Evolutionary conservation across 2,329 filamentous ascomycete species (phyloP).

Genomic region (Exophiala lecanii-corni): DNA sequence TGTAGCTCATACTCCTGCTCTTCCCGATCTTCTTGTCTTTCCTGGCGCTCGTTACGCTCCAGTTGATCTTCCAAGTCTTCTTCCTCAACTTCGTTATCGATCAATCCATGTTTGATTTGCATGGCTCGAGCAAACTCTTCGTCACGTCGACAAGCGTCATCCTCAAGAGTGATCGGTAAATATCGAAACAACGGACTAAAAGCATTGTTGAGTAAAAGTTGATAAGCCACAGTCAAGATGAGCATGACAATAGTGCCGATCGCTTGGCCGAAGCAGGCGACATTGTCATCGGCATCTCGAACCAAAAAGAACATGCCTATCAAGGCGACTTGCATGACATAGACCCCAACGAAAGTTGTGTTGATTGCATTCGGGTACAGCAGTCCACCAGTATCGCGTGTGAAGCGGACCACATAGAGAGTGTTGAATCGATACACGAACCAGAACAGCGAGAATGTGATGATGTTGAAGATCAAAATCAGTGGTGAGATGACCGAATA

Average conservation of each 20-base stretch:
- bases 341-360: slow-evolving; percentile 89
- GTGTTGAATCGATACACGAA: slow-evolving; percentile 95
- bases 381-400: slow-evolving; percentile 84
- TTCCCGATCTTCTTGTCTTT: slow-evolving; percentile 34
- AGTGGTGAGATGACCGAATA: slow-evolving; percentile 86
- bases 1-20: slow-evolving; percentile 49
- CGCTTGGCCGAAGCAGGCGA: slow-evolving; percentile 68
- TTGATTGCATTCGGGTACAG: slow-evolving; percentile 91
- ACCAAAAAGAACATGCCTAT: slow-evolving; percentile 86
- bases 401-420: slow-evolving; percentile 87
- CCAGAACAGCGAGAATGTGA: slow-evolving; percentile 90
- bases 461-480: slow-evolving; percentile 86
- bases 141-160: slow-evolving; percentile 88
- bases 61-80: slow-evolving; percentile 44
- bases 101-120: slow-evolving; percentile 62
- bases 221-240: slow-evolving; percentile 69
- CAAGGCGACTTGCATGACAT: slow-evolving; percentile 88
- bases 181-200: slow-evolving; percentile 85
- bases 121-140: slow-evolving; percentile 80
- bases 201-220: slow-evolving; percentile 72
- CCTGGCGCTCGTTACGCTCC: slow-evolving; percentile 40
- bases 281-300: slow-evolving; percentile 49
- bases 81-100: slow-evolving; percentile 44
- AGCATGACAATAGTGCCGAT: slow-evolving; percentile 76
- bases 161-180: slow-evolving; percentile 89